Percentiles rank a stretch among this genome's conserved stretches.
phyloP scores from a whole-genome alignment of 139 green algal species.

The Chlamydomonas asymmetrica region DNA sequence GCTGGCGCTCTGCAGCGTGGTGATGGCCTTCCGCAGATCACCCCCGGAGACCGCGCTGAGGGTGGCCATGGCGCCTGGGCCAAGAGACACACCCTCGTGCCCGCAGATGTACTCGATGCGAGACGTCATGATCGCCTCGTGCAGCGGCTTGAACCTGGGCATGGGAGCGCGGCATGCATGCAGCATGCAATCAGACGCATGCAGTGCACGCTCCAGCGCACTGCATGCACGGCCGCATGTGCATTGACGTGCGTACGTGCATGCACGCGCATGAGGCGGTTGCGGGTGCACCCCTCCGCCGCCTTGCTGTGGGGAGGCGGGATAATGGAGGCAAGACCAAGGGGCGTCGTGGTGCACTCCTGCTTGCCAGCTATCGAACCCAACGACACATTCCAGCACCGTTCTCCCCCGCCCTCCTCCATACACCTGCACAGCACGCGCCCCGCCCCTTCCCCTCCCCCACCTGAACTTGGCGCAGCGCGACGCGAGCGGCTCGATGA shows the following conservation, averaged over 20 bases:
- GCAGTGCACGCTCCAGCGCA: too few species aligned
- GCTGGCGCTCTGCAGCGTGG: slow-evolving; percentile 82
- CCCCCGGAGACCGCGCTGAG: slow-evolving; percentile 71
- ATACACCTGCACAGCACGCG: neutral
- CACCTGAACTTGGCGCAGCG: slow-evolving; percentile 92
- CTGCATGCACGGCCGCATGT: slow-evolving; percentile 41
- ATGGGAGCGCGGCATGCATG: too few species aligned
- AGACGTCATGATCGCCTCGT: slow-evolving; percentile 57
- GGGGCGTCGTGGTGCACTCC: neutral
- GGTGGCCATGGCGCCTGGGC: slow-evolving; percentile 53
- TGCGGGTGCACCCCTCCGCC: neutral
- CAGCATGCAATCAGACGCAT: too few species aligned
- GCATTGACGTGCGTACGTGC: neutral
- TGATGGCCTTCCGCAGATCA: slow-evolving; percentile 92
- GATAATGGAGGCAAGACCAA: too few species aligned
- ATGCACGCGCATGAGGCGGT: neutral
- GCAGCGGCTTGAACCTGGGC: slow-evolving; percentile 55
- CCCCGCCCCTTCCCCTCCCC: slow-evolving; percentile 59
- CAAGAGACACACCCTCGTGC: slow-evolving; percentile 75
- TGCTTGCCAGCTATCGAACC: neutral
- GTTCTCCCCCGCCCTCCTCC: neutral
- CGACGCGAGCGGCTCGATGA: slow-evolving; percentile 96
- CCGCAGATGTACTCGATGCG: slow-evolving; percentile 80
- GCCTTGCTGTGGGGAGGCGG: too few species aligned
- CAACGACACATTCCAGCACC: too few species aligned